Base-by-base conservation (phyloP, 176 grass and related monocot genomes). In the Aegilops sharonensis region DNA sequence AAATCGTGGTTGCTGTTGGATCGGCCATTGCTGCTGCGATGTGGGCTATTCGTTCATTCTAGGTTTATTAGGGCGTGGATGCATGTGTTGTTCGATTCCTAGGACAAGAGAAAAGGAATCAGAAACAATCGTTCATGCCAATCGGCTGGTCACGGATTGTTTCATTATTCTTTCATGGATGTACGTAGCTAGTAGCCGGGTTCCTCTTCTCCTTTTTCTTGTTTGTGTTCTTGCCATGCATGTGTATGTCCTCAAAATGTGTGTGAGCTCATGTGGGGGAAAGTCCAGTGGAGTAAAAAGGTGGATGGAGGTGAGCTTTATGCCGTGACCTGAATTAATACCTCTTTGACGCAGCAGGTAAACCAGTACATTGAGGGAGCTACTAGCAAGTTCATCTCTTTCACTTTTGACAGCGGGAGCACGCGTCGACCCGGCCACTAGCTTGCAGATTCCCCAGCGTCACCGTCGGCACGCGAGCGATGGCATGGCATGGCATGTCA, bases 211-310 rank as follows among this genome's bases (percentile, higher is more conserved):
- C 5, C 12, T 70, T 35, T 9, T 56, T 48, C 1, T 4, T 48
- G 0, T 54, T 39, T 50, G 59, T 50, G 63, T 83, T 78, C n/a
- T 27, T 82, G 67, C 39, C n/a, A 17, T 65, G 37, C 23, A 24
- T 81, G 54, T 52, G 37, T 68, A 10, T 13, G 20, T 67, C 80
- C 75, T 80, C 81, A 91, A 84, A 91, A 69, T 87, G 68, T 40
- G 89, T 42, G 25, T 81, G 72, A 82, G n/a, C 27, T 61, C 50
- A 48, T 69, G 75, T 60, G 34, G 37, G 1, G 39, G 64, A 75
- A 87, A 54, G 78, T 76, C 17, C 11, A 23, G 63, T 68, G 15
- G 75, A 23, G 45, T 87, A 29, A 75, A 90, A 91, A 75, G 60
- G 8, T 34, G 13, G 30, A 35, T 6, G 66, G 36, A 72, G 35